Evolutionary conservation across 371 early-diverging fungal genomes (phyloP).

Genomic region (Umbelopsis sp.): DNA sequence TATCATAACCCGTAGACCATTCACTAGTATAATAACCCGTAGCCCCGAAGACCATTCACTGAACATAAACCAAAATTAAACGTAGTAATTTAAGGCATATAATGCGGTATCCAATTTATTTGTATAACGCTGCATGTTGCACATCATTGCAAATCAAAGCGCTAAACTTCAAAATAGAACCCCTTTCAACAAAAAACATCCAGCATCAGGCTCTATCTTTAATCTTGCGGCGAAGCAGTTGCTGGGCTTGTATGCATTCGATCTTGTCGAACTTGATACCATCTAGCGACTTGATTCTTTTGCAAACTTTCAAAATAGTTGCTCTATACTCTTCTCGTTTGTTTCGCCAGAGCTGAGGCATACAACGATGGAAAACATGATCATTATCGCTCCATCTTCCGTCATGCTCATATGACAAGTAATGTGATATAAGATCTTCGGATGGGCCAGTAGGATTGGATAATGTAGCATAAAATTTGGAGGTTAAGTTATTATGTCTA

Average conservation of each 20-base stretch:
- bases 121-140: no score
- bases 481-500: constrained; percentile 40
- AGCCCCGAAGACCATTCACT: no score
- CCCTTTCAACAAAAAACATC: no score
- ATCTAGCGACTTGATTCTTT: constrained; percentile 49
- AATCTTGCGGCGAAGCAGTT: not conserved
- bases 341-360: constrained; percentile 46
- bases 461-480: constrained; percentile 38
- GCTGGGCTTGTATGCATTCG: constrained; percentile 29
- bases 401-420: constrained; percentile 38
- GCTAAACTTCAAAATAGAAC: no score
- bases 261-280: constrained; percentile 31
- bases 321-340: constrained; percentile 53
- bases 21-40: no score
- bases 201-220: not conserved
- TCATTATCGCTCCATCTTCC: constrained; percentile 49
- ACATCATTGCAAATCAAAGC: no score
- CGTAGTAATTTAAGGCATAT: no score
- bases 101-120: no score
- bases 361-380: constrained; percentile 31
- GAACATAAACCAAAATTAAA: no score
- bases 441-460: constrained; percentile 15
- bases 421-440: constrained; percentile 29
- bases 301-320: constrained; percentile 44
- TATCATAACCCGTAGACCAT: no score